Conservation (phyloP, 176 grass and related monocot species). For the Melocanna baccifera region DNA sequence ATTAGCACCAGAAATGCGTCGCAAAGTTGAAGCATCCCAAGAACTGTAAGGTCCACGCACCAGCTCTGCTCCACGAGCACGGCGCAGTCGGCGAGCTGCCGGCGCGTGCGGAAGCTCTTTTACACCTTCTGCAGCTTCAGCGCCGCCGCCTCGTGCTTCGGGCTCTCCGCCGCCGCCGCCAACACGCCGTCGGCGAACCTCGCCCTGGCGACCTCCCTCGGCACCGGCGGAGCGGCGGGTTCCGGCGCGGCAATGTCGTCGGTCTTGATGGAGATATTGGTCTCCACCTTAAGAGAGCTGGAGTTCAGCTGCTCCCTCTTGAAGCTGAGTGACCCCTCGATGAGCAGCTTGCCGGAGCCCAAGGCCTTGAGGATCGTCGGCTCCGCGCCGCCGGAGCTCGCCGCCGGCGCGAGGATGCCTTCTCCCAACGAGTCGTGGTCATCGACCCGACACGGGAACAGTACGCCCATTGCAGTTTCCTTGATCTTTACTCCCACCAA, state of each 20-base stretch:
- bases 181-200: slow-evolving; percentile 34
- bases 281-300: slow-evolving; percentile 50
- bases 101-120: slow-evolving; percentile 87
- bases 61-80: slow-evolving; percentile 78
- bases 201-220: slow-evolving; percentile 22
- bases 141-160: slow-evolving; percentile 73
- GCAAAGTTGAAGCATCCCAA: neutral
- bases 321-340: slow-evolving; percentile 74
- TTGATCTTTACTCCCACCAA: neutral
- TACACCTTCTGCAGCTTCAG: slow-evolving; percentile 86
- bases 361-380: slow-evolving; percentile 48
- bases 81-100: slow-evolving; percentile 88
- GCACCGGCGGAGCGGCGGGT: neutral
- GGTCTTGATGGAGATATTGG: slow-evolving; percentile 59
- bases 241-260: neutral
- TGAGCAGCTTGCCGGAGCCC: slow-evolving; percentile 70
- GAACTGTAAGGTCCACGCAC: slow-evolving; percentile 6
- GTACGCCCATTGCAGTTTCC: slow-evolving; percentile 27
- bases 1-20: neutral
- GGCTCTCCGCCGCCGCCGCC: slow-evolving; percentile 46
- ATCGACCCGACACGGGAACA: slow-evolving; percentile 47
- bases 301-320: slow-evolving; percentile 36
- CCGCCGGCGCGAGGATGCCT: neutral
- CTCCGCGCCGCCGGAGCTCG: slow-evolving; percentile 10
- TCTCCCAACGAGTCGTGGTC: slow-evolving; percentile 40